A percentile compares a stretch with the other conserved stretches of the same genome.
Conservation (phyloP, 2,329 filamentous ascomycete species). For the Nothomitra cinnamomea region DNA sequence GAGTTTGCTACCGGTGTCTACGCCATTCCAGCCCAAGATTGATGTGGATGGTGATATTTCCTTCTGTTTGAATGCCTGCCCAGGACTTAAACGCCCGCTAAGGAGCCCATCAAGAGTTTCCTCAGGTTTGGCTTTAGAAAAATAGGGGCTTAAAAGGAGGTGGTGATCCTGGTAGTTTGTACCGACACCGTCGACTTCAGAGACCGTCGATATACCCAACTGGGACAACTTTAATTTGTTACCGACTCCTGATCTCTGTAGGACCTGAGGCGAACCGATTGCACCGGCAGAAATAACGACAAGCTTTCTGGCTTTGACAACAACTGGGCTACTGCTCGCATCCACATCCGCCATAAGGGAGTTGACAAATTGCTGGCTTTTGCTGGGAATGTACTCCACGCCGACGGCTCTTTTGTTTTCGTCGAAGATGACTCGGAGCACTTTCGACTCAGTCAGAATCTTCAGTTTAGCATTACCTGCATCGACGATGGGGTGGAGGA, state of each 20-base stretch:
- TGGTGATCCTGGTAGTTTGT: constrained; percentile 39
- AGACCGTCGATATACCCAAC: constrained; percentile 29
- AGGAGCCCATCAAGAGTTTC: constrained; percentile 39
- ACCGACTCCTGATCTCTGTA: constrained; percentile 48
- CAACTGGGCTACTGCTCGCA: constrained; percentile 22
- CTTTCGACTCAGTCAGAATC: constrained; percentile 38
- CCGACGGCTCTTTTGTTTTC: constrained; percentile 36
- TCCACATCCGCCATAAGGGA: too few species aligned
- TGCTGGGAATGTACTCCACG: constrained; percentile 37
- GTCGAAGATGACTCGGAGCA: constrained; percentile 37
- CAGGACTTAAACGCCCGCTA: constrained; percentile 29
- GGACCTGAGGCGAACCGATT: constrained; percentile 34
- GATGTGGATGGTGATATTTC: constrained; percentile 20
- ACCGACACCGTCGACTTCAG: constrained; percentile 35
- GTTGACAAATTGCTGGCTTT: too few species aligned
- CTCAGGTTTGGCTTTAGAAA: constrained; percentile 25
- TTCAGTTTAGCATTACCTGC: constrained; percentile 29
- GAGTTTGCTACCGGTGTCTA: constrained; percentile 39
- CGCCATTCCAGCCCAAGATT: constrained; percentile 38
- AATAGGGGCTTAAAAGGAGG: constrained; percentile 35
- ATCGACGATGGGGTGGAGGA: constrained; percentile 11
- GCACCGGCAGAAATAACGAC: constrained; percentile 35
- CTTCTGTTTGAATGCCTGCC: constrained; percentile 28
- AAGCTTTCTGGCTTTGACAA: constrained; percentile 31
- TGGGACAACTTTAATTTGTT: constrained; percentile 29